Base-by-base conservation (phyloP, 768 basidiomycete genomes). In the Kwoniella mangroviensis region DNA sequence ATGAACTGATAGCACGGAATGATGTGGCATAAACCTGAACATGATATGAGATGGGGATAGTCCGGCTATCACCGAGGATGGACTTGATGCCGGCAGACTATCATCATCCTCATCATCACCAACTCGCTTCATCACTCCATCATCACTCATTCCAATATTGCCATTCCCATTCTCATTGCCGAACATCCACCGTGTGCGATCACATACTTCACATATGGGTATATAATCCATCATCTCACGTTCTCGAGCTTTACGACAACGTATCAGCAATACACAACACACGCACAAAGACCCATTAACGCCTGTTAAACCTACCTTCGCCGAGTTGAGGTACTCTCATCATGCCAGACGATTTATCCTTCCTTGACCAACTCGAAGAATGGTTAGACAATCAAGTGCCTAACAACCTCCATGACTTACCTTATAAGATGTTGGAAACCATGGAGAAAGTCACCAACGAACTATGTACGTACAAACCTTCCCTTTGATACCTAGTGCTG, bases 311-410 rank as follows among this genome's bases (percentile, higher is more conserved):
- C 15, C 13, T 17, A 10, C 45, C 12, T 15, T 19, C 45, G 4
- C 12, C 45, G 13, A 49, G 19, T 13, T 19, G 13, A 49, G 45
- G 19, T 19, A 49, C 17, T 28, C 24, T 22, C 67, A 71, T 40
- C 56, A 79, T 79, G 78, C 72, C 68, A 0, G 72, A 70, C 67
- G 78, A 79, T 24, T 61, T 69, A 24, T 65, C 72, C 11, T 68
- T 80, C 56, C 71, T 80, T 28, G 77, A 78, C 67, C 77, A 80
- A 56, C 71, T 80, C 51, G 77, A 80, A 63, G 75, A 80, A 54
- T 80, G 79, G 79, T 63, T 80, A n/a, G 77, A 78, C 49, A 61
- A 62, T 4, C 79, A 79, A 67, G 74, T 82, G 22, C 80, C 81
- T 2, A 42, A 61, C 21, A 81, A 82, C 65, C 64, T 82, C 52